Evolutionary conservation across 2,329 filamentous ascomycete genomes (phyloP), one percentile per base, ranked within the genome.

Genomic region (Sclerotinia spermophila): DNA sequence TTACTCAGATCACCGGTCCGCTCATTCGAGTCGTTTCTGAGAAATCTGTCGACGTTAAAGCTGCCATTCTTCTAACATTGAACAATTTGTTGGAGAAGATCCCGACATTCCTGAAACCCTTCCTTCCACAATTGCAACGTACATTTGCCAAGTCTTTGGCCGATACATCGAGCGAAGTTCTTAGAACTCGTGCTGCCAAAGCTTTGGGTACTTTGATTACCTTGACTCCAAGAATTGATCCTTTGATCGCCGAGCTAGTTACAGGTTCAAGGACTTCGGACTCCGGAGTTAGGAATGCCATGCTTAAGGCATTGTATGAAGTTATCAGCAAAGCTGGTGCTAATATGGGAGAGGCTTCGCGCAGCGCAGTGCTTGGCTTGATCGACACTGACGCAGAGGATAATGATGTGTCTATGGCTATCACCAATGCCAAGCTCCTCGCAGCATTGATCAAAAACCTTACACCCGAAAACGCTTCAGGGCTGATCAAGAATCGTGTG

Each of bases 81-180:
- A 98, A 97, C 83, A 97, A 96, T 76, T 84, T 99, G 42, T 85
- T 99, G 51, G 94, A 97, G 82, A 99, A 98, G 86, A 98, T 99
- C 80, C 96, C 96, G 0, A 88, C 92, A 15, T 95, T 96, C 76
- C 86, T 99, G 72, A 97, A 98, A 82, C 96, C 96, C 5, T 99
- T 99, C 87, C 83, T 99, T 79, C 96, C 96, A 15, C 96, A 99
- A 79, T 86, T 99, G 68, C 96, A 99, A 82, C 89, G 96, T 72
- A 99, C 96, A 0, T 99, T 99, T 83, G 95, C 96, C 71, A 96
- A 97, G 82, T 95, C 94, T 56, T 86, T 99, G 65, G 96, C 96
- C 4, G 96, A 99, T 81, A 90, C 94, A 0, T 92, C 94, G 0
- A 98, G 95, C 80, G 95, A 98, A 75, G 84, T 94, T 30, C 83